Conservation (phyloP, 768 basidiomycete species). For the Pisolithus orientalis region DNA sequence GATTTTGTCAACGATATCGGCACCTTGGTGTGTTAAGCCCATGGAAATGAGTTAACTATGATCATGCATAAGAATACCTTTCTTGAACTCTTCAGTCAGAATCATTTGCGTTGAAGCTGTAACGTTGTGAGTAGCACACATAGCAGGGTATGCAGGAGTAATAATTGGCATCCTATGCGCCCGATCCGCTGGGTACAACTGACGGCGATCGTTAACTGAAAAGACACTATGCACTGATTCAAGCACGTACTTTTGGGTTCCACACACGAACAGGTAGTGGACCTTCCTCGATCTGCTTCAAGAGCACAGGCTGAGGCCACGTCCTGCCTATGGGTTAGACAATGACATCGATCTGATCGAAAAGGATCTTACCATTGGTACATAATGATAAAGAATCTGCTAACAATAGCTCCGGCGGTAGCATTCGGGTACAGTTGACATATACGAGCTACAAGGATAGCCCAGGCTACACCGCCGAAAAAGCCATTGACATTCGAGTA, state of each 20-base stretch:
- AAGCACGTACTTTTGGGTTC: conserved; percentile 79
- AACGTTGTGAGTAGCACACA: conserved; percentile 99
- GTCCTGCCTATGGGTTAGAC: conserved; percentile 48
- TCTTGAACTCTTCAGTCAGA: conserved; percentile 92
- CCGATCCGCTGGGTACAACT: conserved; percentile 88
- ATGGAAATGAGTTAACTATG: not conserved
- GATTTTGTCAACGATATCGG: conserved; percentile 90
- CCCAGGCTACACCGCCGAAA: conserved; percentile 97
- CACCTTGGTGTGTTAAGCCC: conserved; percentile 46
- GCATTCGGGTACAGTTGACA: conserved; percentile 98
- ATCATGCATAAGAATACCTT: conserved; percentile 43
- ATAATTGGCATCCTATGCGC: conserved; percentile 99
- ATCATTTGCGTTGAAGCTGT: conserved; percentile 93
- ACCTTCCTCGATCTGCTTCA: conserved; percentile 96
- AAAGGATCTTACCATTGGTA: conserved; percentile 68
- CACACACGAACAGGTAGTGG: conserved; percentile 91
- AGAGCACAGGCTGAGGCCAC: conserved; percentile 97
- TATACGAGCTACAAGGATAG: conserved; percentile 97
- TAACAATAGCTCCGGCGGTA: conserved; percentile 90
- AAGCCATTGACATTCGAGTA: conserved; percentile 99
- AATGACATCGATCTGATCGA: not conserved
- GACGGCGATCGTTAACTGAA: conserved; percentile 3
- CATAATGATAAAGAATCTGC: conserved; percentile 97
- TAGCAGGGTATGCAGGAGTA: conserved; percentile 96
- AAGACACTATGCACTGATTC: too few species aligned